phyloP scores from a whole-genome alignment of 116 monocot species.

The Cymodocea nodosa region DNA sequence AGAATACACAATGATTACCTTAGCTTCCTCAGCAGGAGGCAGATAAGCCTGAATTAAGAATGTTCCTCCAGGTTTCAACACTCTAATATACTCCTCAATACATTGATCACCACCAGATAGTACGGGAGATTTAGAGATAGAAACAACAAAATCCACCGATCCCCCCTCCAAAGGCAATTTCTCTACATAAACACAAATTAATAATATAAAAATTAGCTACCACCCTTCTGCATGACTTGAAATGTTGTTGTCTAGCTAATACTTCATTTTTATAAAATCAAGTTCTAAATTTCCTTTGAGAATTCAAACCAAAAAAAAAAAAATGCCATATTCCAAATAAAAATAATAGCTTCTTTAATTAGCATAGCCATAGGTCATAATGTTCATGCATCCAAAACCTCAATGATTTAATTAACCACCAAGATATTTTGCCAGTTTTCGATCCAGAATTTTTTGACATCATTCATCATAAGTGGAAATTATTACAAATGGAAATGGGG shows the following conservation, averaged over 20 bases:
- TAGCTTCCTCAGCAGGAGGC: slow-evolving; percentile 7
- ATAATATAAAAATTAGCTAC: neutral
- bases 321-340: no score
- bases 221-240: no score
- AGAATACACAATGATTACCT: slow-evolving; percentile 16
- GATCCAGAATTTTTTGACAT: no score
- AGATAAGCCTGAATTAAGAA: slow-evolving; percentile 29
- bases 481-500: no score
- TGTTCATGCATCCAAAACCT: no score
- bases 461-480: no score
- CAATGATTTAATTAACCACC: no score
- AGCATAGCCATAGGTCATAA: no score
- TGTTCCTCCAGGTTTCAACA: slow-evolving; percentile 58
- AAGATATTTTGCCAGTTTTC: no score
- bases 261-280: no score
- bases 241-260: no score
- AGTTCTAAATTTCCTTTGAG: neutral
- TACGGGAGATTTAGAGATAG: slow-evolving; percentile 14
- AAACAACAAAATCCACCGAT: slow-evolving; percentile 36
- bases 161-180: slow-evolving; percentile 36
- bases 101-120: slow-evolving; percentile 17
- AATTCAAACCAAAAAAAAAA: neutral
- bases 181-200: slow-evolving; percentile 12
- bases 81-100: slow-evolving; percentile 47
- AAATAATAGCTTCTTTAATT: no score